These are phyloP conservation scores for Vitis hybrid DNA, from an alignment of 177 flowering plant species.

Conservation along the genomic window DNA sequence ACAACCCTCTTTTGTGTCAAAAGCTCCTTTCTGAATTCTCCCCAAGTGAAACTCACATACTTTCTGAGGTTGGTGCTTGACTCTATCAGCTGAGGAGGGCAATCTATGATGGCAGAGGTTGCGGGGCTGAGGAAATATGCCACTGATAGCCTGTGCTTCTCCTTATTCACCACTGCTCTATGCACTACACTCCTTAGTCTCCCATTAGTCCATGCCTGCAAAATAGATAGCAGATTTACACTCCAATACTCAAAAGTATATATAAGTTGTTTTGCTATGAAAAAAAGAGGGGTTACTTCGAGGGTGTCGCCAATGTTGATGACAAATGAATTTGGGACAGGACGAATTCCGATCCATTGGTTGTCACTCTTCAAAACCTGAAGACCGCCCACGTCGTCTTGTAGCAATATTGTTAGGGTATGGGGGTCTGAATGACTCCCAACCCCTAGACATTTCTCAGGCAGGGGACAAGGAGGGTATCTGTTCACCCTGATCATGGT, in stretches of 20 bases:
- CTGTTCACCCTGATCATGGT: slow-evolving; percentile 32
- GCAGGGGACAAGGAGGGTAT: slow-evolving; percentile 40
- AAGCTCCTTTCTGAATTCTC: slow-evolving; percentile 27
- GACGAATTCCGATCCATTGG: slow-evolving; percentile 34
- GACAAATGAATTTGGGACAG: slow-evolving; percentile 28
- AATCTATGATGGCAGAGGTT: slow-evolving; percentile 21
- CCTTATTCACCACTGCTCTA: slow-evolving; percentile 36
- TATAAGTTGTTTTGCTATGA: neutral
- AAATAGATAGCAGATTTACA: neutral
- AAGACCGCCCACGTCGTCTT: slow-evolving; percentile 35
- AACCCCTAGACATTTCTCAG: slow-evolving; percentile 33
- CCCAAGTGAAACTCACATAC: slow-evolving; percentile 31
- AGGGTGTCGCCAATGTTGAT: slow-evolving; percentile 36
- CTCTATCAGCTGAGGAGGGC: slow-evolving; percentile 25
- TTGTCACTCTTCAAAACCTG: slow-evolving; percentile 22
- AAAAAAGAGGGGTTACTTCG: slow-evolving; percentile 7
- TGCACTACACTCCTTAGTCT: slow-evolving; percentile 30
- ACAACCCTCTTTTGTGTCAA: slow-evolving; percentile 25
- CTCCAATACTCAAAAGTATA: neutral
- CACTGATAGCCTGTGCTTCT: slow-evolving; percentile 23
- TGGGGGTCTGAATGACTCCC: slow-evolving; percentile 43
- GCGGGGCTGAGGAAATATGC: slow-evolving; percentile 33
- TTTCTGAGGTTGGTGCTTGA: slow-evolving; percentile 12
- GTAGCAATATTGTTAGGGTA: slow-evolving; percentile 32
- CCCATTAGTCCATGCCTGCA: slow-evolving; percentile 39